These are phyloP conservation scores for Solanum ahanhuiri DNA, from an alignment of 257 asterid genomes.

Conservation along the genomic window DNA sequence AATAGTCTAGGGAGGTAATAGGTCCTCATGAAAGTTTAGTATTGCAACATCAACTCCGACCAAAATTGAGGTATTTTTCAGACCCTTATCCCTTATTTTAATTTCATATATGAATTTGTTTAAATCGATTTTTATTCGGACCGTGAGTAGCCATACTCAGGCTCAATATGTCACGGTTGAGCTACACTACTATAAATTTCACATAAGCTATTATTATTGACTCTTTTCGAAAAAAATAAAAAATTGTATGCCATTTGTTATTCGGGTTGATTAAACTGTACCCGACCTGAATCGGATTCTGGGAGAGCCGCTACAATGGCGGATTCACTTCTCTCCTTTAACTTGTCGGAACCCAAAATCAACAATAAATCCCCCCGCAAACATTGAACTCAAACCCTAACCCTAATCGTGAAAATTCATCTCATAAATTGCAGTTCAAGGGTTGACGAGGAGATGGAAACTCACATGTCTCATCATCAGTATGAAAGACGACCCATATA, in stretches of 20 bases:
- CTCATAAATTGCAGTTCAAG: not conserved
- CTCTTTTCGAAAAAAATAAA: not conserved
- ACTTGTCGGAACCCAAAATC: not conserved
- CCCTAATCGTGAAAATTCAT: not conserved
- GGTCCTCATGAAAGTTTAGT: no score
- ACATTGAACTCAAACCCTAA: not conserved
- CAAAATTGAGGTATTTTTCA: no score
- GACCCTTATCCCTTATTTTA: no score
- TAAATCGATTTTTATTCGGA: no score
- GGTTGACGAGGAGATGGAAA: constrained; percentile 43
- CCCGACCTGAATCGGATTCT: not conserved
- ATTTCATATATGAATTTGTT: no score
- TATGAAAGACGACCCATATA: constrained; percentile 66
- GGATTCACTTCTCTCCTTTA: not conserved
- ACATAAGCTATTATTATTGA: not conserved
- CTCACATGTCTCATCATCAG: constrained; percentile 32
- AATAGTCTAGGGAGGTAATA: no score
- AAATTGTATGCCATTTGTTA: not conserved
- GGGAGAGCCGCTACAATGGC: not conserved
- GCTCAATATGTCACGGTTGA: no score
- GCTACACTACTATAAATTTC: not conserved
- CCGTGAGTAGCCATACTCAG: no score
- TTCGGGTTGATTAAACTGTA: not conserved
- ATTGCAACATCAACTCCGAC: no score
- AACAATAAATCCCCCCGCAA: not conserved